Conservation (phyloP, 2,329 filamentous ascomycete species). For the Penicillium brevicompactum region DNA sequence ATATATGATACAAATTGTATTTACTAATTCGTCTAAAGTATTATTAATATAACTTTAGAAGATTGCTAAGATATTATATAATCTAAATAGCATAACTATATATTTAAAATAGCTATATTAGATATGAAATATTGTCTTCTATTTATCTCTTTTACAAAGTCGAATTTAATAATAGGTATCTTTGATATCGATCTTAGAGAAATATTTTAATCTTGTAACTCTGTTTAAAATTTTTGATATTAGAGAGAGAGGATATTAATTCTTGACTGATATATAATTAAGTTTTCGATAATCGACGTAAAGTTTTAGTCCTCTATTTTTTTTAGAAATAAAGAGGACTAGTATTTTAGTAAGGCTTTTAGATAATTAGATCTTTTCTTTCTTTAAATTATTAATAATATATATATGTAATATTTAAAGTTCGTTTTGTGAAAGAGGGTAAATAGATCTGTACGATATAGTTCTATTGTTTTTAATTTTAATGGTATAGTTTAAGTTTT, state of each 20-base stretch:
- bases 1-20: not conserved
- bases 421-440: not conserved
- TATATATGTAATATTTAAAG: not conserved
- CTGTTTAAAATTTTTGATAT: not conserved
- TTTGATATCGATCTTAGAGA: not conserved
- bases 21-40: not conserved
- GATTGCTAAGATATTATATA: not conserved
- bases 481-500: not conserved
- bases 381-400: not conserved
- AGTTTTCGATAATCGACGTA: constrained; percentile 1
- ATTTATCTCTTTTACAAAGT: not conserved
- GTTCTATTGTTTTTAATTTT: not conserved
- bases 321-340: constrained; percentile 3
- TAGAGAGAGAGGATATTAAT: not conserved
- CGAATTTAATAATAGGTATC: not conserved
- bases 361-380: not conserved
- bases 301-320: not conserved
- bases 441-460: not conserved
- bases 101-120: not conserved
- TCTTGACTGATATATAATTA: constrained; percentile 1
- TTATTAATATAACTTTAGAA: not conserved
- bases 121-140: not conserved
- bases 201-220: not conserved
- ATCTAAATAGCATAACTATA: not conserved
- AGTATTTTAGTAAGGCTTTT: not conserved